Evolutionary conservation across 1,139 yeast species (phyloP).

Genomic region (Fermentozyma sake): DNA sequence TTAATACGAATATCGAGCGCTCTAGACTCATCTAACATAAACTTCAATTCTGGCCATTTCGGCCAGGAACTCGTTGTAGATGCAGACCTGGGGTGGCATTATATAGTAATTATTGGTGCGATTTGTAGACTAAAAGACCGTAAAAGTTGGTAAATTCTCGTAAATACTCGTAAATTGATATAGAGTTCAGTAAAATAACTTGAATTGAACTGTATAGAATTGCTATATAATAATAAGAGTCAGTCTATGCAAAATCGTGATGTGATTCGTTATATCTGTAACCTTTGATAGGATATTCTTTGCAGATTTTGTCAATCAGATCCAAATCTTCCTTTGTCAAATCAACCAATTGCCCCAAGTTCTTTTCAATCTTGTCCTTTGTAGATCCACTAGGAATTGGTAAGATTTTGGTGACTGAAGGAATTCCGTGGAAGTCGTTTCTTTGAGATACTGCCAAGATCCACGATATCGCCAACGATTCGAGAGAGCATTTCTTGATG

Average conservation of each 20-base stretch:
- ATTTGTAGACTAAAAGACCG: too few species aligned
- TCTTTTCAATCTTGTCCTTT: conserved; percentile 53
- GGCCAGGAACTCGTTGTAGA: too few species aligned
- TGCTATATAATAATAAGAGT: too few species aligned
- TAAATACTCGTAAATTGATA: too few species aligned
- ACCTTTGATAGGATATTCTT: conserved; percentile 41
- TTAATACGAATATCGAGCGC: too few species aligned
- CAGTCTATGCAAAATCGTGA: conserved; percentile 6
- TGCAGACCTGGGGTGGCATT: too few species aligned
- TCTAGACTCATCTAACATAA: too few species aligned
- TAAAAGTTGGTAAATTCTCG: too few species aligned
- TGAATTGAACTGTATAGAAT: too few species aligned
- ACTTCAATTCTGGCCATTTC: too few species aligned
- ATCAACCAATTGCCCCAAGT: conserved; percentile 39
- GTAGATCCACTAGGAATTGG: conserved; percentile 80
- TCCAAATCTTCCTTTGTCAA: conserved; percentile 52
- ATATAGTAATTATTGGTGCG: too few species aligned
- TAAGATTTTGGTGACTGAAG: conserved; percentile 50
- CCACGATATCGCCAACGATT: conserved; percentile 77
- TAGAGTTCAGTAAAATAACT: too few species aligned
- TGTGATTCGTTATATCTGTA: conserved; percentile 36
- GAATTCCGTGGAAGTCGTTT: conserved; percentile 25
- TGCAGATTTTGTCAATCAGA: conserved; percentile 42
- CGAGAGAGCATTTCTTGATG: conserved; percentile 44
- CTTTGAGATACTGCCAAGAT: conserved; percentile 35